Base-by-base conservation (phyloP, 495 filamentous ascomycete species). In the Podospora didyma region DNA sequence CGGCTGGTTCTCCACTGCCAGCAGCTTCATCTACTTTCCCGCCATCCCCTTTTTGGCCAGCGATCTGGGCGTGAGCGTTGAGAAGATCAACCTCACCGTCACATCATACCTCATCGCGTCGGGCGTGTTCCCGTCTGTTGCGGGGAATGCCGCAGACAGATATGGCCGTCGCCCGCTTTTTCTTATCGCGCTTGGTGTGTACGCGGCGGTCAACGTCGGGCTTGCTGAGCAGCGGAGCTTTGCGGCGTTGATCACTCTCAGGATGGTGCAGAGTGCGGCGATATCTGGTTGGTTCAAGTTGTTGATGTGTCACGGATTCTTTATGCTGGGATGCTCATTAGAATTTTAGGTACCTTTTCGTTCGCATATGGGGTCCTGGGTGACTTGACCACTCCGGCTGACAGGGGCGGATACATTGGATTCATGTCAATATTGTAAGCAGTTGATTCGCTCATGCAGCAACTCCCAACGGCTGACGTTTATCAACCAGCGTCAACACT, bases 221-320 rank as follows among this genome's bases (percentile, higher is more conserved):
- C 65, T 83, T 0, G 79, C 79, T 0, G 45, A 80, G 37, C 78
- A 81, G 50, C 63, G 71, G 19, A 69, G 55, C 20, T 85, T 75
- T 59, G 62, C 74, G 14, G 75, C 76, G 0, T 58, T 85, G 12
- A 50, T 84, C 16, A 64, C 79, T 0, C 65, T 85, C 4, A 68
- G 82, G 1, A 73, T 70, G 50, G 17, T 84, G 1, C 82, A 84
- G 60, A 75, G 71, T 47, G 68, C 72, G 7, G 81, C 81, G 0
- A 76, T 66, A 23, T 72, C 74, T 9, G 68, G 67, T n/a, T 3
- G 26, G 26, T 31, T n/a, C n/a, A n/a, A n/a, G 9, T 31, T 9
- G 9, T 31, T 31, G 26, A 31, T 31, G 26, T 31, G 4, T 9
- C 26, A n/a, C n/a, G n/a, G n/a, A n/a, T n/a, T n/a, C n/a, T n/a